These are phyloP conservation scores for Acorus calamus DNA, from an alignment of 106 monocot species.

Conservation along the genomic window DNA sequence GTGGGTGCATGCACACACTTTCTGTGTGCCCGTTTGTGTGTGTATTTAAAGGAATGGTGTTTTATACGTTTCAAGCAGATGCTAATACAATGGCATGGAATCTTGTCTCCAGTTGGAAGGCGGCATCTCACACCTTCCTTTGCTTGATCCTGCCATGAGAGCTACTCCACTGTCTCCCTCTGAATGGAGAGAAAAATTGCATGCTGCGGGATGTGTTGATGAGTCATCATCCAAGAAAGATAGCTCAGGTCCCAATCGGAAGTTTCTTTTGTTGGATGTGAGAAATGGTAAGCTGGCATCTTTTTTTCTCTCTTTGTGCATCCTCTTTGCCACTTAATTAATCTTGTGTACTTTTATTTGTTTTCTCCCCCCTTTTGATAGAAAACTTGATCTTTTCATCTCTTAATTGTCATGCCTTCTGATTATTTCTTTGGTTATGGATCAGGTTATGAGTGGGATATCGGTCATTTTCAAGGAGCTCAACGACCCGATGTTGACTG, in stretches of 20 bases:
- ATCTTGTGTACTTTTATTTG: neutral
- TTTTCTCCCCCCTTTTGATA: neutral
- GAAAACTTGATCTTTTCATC: neutral
- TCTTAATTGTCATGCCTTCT: neutral
- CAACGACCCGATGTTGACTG: conserved; percentile 76
- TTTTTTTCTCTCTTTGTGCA: neutral
- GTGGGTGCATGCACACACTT: no score
- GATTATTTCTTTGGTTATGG: neutral
- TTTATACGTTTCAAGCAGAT: no score
- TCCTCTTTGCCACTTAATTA: conserved; percentile 1
- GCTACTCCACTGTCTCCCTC: conserved; percentile 69
- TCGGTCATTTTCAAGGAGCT: conserved; percentile 96
- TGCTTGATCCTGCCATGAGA: conserved; percentile 62
- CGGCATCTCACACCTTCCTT: conserved; percentile 70
- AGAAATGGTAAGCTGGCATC: conserved; percentile 65
- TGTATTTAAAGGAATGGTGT: no score
- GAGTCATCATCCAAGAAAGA: conserved; percentile 10
- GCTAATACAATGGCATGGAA: no score
- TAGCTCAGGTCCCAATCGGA: conserved; percentile 11
- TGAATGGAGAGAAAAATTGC: conserved; percentile 76
- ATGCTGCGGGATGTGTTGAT: conserved; percentile 11
- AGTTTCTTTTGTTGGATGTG: conserved; percentile 67
- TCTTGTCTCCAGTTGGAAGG: conserved; percentile 59
- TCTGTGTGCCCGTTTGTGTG: no score
- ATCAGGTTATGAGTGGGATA: conserved; percentile 95